phyloP scores from a whole-genome alignment of 495 filamentous ascomycete species.

The Tuber indicum region DNA sequence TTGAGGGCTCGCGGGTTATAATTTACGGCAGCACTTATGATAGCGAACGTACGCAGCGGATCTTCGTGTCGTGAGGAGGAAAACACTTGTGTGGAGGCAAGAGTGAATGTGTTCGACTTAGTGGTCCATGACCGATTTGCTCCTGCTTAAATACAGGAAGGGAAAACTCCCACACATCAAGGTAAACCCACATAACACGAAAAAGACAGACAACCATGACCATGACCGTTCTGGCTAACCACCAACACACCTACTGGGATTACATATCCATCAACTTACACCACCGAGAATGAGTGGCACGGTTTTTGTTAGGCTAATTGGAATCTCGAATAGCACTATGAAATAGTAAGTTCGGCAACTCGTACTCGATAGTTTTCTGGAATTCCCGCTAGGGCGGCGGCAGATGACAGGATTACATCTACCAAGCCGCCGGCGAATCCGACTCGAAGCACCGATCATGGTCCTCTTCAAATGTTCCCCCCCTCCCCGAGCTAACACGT shows the following conservation, averaged over 20 bases:
- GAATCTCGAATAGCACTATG: conserved; percentile 62
- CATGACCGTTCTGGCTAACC: no score
- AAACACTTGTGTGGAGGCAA: no score
- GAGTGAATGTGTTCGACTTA: no score
- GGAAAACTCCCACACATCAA: no score
- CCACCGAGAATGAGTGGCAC: conserved; percentile 63
- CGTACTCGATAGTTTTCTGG: conserved; percentile 46
- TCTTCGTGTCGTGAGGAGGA: no score
- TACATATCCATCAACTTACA: conserved; percentile 40
- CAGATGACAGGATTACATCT: conserved; percentile 73
- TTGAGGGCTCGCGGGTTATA: conserved; percentile 55
- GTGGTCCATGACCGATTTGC: no score
- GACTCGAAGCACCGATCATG: conserved; percentile 45
- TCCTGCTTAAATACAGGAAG: no score
- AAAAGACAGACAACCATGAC: no score
- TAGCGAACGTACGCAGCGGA: no score
- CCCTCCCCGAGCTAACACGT: conserved; percentile 33
- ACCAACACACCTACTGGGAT: no score
- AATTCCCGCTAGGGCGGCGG: conserved; percentile 48
- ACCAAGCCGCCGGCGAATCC: conserved; percentile 45
- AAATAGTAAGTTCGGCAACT: conserved; percentile 71
- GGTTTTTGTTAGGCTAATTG: conserved; percentile 52
- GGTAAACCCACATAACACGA: no score
- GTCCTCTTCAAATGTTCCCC: conserved; percentile 42
- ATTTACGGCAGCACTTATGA: conserved; percentile 55